A percentile compares a stretch with the other conserved stretches of the same genome.
Conservation (phyloP, 169 alveolate genomes). For the Miamiensis avidus region DNA sequence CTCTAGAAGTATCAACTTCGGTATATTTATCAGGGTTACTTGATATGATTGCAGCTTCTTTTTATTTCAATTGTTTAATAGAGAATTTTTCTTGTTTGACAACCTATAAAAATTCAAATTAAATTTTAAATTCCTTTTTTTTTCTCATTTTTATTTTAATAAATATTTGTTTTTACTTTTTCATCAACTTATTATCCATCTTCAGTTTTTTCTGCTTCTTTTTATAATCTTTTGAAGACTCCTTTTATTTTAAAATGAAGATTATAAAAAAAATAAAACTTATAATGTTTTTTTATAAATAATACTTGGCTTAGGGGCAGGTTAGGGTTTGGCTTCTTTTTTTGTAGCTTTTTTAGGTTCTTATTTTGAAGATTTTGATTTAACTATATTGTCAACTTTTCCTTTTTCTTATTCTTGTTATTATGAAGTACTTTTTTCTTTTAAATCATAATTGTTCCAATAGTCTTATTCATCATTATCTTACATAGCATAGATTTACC, state of each 20-base stretch:
- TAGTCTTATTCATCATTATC: background rate
- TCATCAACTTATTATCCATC: background rate
- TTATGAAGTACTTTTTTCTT: too few species aligned
- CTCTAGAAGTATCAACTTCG: slow-evolving; percentile 43
- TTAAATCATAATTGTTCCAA: too few species aligned
- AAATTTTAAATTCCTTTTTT: too few species aligned
- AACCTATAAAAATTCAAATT: background rate
- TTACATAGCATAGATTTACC: background rate
- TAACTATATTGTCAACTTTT: too few species aligned
- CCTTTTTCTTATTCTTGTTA: background rate
- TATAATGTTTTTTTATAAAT: too few species aligned
- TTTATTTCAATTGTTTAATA: background rate
- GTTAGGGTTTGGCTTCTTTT: background rate
- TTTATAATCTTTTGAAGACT: background rate
- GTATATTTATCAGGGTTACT: slow-evolving; percentile 9
- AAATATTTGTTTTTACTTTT: too few species aligned
- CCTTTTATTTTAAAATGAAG: too few species aligned
- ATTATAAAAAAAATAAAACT: too few species aligned
- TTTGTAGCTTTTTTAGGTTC: background rate
- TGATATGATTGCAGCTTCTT: background rate
- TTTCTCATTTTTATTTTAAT: too few species aligned
- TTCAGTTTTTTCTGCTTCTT: background rate
- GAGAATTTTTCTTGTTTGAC: background rate
- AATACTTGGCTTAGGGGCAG: background rate
- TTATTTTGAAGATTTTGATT: background rate